Evolutionary conservation across 495 filamentous ascomycete species (phyloP).

Genomic region (Penicillium bialowiezense): DNA sequence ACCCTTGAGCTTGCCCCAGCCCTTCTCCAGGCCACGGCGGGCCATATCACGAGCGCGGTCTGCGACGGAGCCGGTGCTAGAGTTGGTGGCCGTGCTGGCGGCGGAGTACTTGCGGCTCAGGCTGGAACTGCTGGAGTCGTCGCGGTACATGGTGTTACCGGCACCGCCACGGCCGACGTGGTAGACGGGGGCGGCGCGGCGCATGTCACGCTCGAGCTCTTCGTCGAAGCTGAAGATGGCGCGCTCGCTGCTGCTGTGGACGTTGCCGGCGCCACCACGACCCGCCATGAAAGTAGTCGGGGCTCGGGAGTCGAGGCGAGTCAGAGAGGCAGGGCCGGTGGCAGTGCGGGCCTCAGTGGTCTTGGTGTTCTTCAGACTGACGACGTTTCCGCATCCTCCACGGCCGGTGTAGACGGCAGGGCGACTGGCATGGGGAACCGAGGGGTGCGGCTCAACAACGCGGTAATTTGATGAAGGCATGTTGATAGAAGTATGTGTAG

Average conservation of each 20-base stretch:
- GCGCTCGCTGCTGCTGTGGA: slow-evolving; percentile 62
- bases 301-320: slow-evolving; percentile 38
- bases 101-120: slow-evolving; percentile 42
- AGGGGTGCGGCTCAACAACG: slow-evolving; percentile 79
- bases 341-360: slow-evolving; percentile 52
- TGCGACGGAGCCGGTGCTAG: slow-evolving; percentile 37
- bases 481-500: slow-evolving; percentile 14
- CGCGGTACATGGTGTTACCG: slow-evolving; percentile 66
- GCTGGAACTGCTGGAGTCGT: slow-evolving; percentile 25
- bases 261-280: slow-evolving; percentile 88
- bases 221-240: slow-evolving; percentile 89
- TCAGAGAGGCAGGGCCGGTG: slow-evolving; percentile 53
- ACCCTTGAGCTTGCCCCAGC: slow-evolving; percentile 45
- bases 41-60: slow-evolving; percentile 42
- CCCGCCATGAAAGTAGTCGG: slow-evolving; percentile 66
- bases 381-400: slow-evolving; percentile 80
- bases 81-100: slow-evolving; percentile 34
- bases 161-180: slow-evolving; percentile 87
- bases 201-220: slow-evolving; percentile 72
- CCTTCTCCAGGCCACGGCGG: slow-evolving; percentile 40
- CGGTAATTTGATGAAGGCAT: slow-evolving; percentile 51
- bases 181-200: slow-evolving; percentile 63
- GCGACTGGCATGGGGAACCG: slow-evolving; percentile 59
- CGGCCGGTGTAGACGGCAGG: slow-evolving; percentile 70
- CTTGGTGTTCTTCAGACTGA: slow-evolving; percentile 65